Evolutionary conservation across 139 green algal species (phyloP), one percentile per base, ranked within the genome.

Genomic region (Chlamydomonas incerta): DNA sequence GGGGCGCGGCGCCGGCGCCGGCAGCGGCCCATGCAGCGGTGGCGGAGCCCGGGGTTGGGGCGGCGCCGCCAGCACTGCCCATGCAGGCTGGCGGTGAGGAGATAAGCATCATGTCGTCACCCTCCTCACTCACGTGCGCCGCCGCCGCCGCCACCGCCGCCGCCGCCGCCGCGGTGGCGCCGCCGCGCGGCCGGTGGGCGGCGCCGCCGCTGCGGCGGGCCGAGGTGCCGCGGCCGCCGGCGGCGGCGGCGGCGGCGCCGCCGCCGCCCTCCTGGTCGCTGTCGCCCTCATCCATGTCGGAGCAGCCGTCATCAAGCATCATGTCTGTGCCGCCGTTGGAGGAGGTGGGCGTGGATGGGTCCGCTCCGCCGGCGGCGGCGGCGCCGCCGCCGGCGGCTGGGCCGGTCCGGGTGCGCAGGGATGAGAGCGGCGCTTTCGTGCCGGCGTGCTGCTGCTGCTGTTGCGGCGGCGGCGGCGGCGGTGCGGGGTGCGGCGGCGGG

Each of bases 11-110:
- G 15, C 67, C 67, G 95, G 88, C 35, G 37, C 37, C 15, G 93
- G 69, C 14, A 87, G 86, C 58, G 88, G 37, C 21, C 6, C 26
- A 31, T 33, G 67, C 34, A 86, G 52, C 73, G 14, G 20, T 9
- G 15, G 89, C 14, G 28, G 80, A 17, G 52, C 20, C 57, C 91
- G 46, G 74, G 23, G 62, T 93, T 31, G 14, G 83, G 92, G 55
- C 31, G 87, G 26, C 34, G 94, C 52, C 34, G 77, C 18, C 52
- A 91, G 33, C 13, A 82, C 93, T 37, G 26, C 71, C 52, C 28
- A 33, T 41, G 24, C 8, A 50, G 41, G 15, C 74, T 23, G 24
- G 26, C 35, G 75, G 35, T 20, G 75, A 46, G 26, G 24, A 65
- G 26, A 68, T 52, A 0, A 83, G 26, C 75, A 83, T 83, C 58